A percentile compares a stretch with the other conserved stretches of the same genome.
phyloP scores from a whole-genome alignment of 1,139 yeast species.

The Zhuliangozyma blackwelliae region DNA sequence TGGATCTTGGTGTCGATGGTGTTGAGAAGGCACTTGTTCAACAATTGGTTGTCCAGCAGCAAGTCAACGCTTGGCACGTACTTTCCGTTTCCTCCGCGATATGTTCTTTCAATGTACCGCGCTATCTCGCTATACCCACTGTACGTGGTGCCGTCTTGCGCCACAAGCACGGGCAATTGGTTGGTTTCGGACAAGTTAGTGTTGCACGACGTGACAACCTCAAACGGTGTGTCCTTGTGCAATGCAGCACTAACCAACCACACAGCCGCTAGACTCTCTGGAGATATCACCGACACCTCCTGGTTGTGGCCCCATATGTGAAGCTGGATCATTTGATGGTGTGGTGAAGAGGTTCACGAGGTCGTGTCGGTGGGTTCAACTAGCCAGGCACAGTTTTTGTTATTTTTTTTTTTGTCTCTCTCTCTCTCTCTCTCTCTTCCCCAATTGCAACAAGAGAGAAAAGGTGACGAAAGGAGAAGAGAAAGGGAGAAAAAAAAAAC shows the following conservation, averaged over 20 bases:
- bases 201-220: conserved; percentile 53
- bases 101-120: conserved; percentile 18
- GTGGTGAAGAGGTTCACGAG: too few relatives aligned
- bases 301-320: conserved; percentile 56
- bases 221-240: conserved; percentile 14
- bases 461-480: too few relatives aligned
- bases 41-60: conserved; percentile 16
- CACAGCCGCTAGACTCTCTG: conserved; percentile 34
- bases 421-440: too few relatives aligned
- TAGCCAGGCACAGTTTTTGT: too few relatives aligned
- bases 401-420: too few relatives aligned
- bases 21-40: conserved; percentile 23
- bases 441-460: too few relatives aligned
- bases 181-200: conserved; percentile 52
- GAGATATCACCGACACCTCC: conserved; percentile 33
- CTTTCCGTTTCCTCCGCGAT: conserved; percentile 4
- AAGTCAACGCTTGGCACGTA: background rate
- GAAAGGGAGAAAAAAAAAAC: too few relatives aligned
- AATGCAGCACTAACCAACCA: conserved; percentile 26
- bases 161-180: conserved; percentile 52
- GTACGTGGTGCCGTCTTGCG: conserved; percentile 22
- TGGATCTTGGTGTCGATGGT: conserved; percentile 38
- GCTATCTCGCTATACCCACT: conserved; percentile 53
- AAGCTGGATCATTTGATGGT: conserved; percentile 32
- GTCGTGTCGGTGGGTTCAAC: too few relatives aligned